A percentile compares a stretch with the other conserved stretches of the same genome.
These are phyloP conservation scores for Beauveria pseudobassiana DNA, from an alignment of 2,329 filamentous ascomycete species.

Conservation along the genomic window DNA sequence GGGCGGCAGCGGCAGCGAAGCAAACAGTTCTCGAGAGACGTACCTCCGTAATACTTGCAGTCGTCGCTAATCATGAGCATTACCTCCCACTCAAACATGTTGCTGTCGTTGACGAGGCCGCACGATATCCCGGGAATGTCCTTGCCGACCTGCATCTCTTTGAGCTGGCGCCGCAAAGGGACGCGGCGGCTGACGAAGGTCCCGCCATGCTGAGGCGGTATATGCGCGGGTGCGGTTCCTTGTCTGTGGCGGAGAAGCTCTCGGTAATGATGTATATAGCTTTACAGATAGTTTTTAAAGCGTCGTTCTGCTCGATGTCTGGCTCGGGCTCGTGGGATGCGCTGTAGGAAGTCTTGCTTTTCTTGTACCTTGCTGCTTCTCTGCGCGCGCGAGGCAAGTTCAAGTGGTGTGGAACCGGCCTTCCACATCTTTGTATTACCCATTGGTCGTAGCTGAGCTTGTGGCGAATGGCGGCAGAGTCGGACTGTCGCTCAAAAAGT, in stretches of 20 bases:
- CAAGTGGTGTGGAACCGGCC: slow-evolving; percentile 1
- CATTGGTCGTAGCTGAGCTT: not conserved
- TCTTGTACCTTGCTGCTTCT: not conserved
- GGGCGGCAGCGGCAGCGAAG: not conserved
- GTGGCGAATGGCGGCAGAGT: not conserved
- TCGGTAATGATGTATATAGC: not conserved
- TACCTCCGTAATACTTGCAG: slow-evolving; percentile 88
- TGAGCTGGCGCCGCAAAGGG: slow-evolving; percentile 80
- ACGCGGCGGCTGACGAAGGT: slow-evolving; percentile 51
- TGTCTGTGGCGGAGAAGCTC: not conserved
- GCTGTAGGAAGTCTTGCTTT: not conserved
- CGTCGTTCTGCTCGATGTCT: not conserved
- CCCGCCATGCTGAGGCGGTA: slow-evolving; percentile 28
- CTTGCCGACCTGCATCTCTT: slow-evolving; percentile 86
- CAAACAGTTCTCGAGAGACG: slow-evolving; percentile 19
- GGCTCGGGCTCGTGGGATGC: not conserved
- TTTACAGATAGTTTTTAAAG: not conserved
- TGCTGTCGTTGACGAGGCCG: slow-evolving; percentile 74
- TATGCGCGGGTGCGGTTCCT: not conserved
- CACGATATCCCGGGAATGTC: slow-evolving; percentile 93
- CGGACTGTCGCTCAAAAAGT: not conserved
- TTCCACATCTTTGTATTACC: not conserved
- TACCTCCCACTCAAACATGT: slow-evolving; percentile 96
- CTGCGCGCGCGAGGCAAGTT: not conserved
- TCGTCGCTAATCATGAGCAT: slow-evolving; percentile 98